Percentiles rank a stretch among this genome's conserved stretches.
phyloP scores from a whole-genome alignment of 345 rosid genomes.

The Syzygium aromaticum region DNA sequence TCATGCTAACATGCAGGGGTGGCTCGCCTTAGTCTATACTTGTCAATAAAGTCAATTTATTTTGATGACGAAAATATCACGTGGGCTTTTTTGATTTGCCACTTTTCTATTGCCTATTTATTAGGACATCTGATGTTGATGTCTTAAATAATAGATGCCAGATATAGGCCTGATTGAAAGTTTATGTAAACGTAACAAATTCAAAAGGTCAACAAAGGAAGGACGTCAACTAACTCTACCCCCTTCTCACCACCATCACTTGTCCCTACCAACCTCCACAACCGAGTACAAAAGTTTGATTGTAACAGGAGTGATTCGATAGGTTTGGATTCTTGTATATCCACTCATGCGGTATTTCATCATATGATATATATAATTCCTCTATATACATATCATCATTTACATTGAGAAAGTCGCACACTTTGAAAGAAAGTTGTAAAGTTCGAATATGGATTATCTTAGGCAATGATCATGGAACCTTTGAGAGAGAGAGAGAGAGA shows the following conservation, averaged over 20 bases:
- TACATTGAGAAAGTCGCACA: too few relatives aligned
- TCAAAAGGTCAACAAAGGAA: neutral
- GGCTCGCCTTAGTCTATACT: neutral
- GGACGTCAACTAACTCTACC: neutral
- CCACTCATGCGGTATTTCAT: too few relatives aligned
- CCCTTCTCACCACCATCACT: neutral
- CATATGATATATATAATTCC: too few relatives aligned
- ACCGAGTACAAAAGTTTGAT: neutral
- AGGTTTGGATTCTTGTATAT: too few relatives aligned
- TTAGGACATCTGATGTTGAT: neutral
- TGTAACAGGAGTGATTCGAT: neutral
- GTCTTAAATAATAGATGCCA: neutral
- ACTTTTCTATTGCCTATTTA: neutral
- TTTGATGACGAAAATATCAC: neutral
- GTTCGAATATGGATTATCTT: neutral
- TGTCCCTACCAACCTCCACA: neutral
- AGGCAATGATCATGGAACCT: neutral
- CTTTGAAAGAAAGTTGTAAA: too few relatives aligned
- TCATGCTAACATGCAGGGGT: neutral
- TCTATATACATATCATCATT: too few relatives aligned
- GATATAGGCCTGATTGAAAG: neutral
- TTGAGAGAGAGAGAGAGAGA: neutral
- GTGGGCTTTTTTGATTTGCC: fast-evolving
- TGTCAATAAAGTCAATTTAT: neutral
- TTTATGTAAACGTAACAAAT: neutral